Conservation (phyloP, 176 grass and related monocot species). For the Cymbopogon citratus region DNA sequence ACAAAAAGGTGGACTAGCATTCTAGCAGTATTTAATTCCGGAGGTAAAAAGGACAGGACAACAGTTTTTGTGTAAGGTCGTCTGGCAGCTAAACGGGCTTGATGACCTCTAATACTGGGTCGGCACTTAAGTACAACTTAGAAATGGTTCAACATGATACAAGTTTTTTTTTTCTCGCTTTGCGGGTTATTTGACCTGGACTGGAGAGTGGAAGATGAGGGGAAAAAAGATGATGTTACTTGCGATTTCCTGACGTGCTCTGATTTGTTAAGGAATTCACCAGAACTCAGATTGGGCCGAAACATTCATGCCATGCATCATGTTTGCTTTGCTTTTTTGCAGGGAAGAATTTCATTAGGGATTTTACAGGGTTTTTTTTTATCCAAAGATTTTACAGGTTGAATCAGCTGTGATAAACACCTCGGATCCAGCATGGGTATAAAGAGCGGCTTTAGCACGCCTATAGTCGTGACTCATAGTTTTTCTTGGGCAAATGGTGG, state of each 20-base stretch:
- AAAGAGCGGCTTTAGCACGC: no score
- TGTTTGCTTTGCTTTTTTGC: background rate
- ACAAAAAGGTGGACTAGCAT: slow-evolving; percentile 38
- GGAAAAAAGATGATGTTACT: background rate
- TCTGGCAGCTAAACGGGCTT: background rate
- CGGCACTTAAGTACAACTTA: slow-evolving; percentile 6
- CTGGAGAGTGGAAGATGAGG: background rate
- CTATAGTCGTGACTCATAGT: no score
- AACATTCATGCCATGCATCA: background rate
- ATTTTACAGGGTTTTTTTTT: background rate
- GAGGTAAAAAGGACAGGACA: background rate
- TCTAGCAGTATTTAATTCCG: background rate
- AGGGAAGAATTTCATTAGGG: background rate
- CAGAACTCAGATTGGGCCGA: background rate
- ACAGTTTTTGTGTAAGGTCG: slow-evolving; percentile 20
- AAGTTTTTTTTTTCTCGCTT: slow-evolving; percentile 12
- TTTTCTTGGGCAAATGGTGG: no score
- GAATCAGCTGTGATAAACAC: background rate
- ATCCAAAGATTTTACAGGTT: background rate
- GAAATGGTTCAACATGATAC: slow-evolving; percentile 1
- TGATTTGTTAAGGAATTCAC: background rate
- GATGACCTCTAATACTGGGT: slow-evolving; percentile 1
- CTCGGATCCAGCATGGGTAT: background rate
- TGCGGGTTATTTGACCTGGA: slow-evolving; percentile 5
- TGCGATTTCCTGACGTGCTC: background rate